Base-by-base conservation (phyloP, 345 rosid species). In the Sapria himalayana region DNA sequence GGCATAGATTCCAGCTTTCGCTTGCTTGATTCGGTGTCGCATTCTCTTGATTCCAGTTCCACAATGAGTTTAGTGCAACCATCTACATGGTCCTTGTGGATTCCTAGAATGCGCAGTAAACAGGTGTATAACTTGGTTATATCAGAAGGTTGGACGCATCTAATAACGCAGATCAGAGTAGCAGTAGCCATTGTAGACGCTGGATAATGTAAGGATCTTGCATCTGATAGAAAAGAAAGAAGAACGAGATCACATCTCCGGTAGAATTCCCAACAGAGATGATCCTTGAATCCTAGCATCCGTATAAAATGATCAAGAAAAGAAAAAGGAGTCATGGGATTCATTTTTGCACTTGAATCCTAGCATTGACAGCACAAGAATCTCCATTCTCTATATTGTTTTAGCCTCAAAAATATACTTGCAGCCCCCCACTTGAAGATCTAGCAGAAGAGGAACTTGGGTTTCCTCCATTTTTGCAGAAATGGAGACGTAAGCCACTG, bases 381-480 rank as follows among this genome's bases (percentile, higher is more conserved):
- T 77, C 71, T 81, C 94, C 97, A 86, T 86, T 66, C 77, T 73
- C 57, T 78, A 84, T 11, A 86, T 64, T 13, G 92, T 81, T 60
- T 76, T 78, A 23, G 92, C 69, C 52, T 78, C 92, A 47, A 86
- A 85, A 15, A 78, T 60, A 51, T 57, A 73, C 38, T 65, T 70
- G 13, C 92, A 66, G 33, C 73, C 78, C 55, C 65, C 85, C 50
- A 73, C 97, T 70, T 85, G 97, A 35, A 85, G 61, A 51, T 81
- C 81, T 14, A 78, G 25, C 23, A 85, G 89, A 46, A 78, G 66
- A 0, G 92, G 92, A 22, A 78, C 86, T 33, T 62, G 81, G 45
- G 74, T 70, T 57, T 85, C 97, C 61, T 81, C 97, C 46, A 85
- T 79, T 57, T 85, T 85, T 9, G 89, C 86, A 61, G 97, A 92